Conservation (phyloP, 1,284 basidiomycete species). For the Rhodofomes roseus region DNA sequence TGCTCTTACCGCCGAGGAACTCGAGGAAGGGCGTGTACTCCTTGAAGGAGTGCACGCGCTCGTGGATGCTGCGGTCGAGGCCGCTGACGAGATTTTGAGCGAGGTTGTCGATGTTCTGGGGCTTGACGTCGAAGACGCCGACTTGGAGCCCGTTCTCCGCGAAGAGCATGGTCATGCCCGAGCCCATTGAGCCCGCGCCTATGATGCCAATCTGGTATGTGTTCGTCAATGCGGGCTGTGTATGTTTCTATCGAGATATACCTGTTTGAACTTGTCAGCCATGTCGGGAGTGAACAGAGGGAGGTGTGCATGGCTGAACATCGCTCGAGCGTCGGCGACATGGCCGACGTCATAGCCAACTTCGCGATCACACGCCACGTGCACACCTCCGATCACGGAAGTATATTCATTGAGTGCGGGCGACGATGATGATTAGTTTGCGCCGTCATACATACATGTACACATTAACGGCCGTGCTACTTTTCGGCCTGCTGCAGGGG, state of each 20-base stretch:
- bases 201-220: conserved; percentile 18
- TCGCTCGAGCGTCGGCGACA: background rate
- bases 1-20: conserved; percentile 13
- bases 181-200: conserved; percentile 24
- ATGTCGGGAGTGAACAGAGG: background rate
- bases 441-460: background rate
- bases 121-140: conserved; percentile 17
- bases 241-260: background rate
- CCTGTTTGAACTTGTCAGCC: background rate
- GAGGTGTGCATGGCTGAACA: too few species aligned
- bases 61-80: conserved; percentile 11
- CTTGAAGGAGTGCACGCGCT: conserved; percentile 17
- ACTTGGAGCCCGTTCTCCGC: conserved; percentile 20
- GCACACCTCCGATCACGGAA: background rate
- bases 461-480: background rate
- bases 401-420: background rate
- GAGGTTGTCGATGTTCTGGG: conserved; percentile 16
- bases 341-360: background rate
- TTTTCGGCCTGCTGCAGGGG: background rate
- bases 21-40: conserved; percentile 18
- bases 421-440: background rate
- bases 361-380: background rate
- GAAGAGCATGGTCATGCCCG: conserved; percentile 24
- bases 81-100: conserved; percentile 4
- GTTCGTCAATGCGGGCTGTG: background rate